Percentiles rank a stretch among this genome's conserved stretches.
Conservation (phyloP, 2,329 filamentous ascomycete genomes). For the Aureobasidium sp. region DNA sequence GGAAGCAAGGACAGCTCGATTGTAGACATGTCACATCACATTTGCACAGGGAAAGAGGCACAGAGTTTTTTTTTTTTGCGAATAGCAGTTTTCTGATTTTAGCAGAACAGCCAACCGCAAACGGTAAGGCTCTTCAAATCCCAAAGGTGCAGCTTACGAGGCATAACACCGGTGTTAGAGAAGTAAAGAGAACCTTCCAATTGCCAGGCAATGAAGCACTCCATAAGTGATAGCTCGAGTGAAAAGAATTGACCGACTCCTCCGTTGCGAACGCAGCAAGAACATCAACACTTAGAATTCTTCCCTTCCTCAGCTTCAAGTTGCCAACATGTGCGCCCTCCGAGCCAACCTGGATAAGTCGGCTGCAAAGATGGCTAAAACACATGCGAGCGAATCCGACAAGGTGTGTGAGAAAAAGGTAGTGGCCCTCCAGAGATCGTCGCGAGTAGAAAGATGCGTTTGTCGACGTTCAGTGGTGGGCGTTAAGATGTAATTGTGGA, state of each 20-base stretch:
- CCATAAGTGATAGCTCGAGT: constrained; percentile 12
- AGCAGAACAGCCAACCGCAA: constrained; percentile 12
- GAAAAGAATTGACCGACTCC: constrained; percentile 13
- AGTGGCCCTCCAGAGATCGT: neutral
- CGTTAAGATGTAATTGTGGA: neutral
- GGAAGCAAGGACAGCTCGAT: too few relatives aligned
- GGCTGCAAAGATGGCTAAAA: constrained; percentile 13
- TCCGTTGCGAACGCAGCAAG: neutral
- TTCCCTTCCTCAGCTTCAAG: constrained; percentile 11
- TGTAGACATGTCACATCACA: neutral
- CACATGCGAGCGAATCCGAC: constrained; percentile 12
- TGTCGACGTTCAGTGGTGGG: constrained; percentile 7
- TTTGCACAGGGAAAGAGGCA: neutral
- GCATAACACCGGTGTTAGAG: constrained; percentile 11
- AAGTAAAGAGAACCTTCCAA: neutral
- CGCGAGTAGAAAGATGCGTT: constrained; percentile 11
- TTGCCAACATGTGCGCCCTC: constrained; percentile 9
- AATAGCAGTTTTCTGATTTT: constrained; percentile 15
- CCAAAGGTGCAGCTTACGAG: constrained; percentile 10
- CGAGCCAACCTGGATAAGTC: constrained; percentile 4
- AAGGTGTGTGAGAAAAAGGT: constrained; percentile 8
- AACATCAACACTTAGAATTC: neutral
- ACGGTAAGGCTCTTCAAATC: neutral
- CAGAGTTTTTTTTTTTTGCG: neutral
- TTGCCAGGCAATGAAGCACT: constrained; percentile 6